Evolutionary conservation across 352 stramenopile species (phyloP).

Genomic region (Phytophthora capsici): DNA sequence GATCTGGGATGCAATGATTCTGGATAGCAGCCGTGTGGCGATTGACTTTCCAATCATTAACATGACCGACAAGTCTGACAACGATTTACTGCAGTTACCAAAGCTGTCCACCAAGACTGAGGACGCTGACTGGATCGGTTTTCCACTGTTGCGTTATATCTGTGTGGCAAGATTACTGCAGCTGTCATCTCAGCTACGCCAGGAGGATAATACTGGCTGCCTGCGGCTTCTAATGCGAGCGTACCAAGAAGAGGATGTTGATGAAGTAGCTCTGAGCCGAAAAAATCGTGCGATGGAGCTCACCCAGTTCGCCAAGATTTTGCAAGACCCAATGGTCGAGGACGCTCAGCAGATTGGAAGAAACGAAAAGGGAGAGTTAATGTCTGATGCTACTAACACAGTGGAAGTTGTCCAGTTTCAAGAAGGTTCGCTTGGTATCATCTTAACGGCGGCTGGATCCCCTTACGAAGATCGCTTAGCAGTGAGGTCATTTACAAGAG

Average conservation of each 20-base stretch:
- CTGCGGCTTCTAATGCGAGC: constrained; percentile 80
- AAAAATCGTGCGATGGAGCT: constrained; percentile 36
- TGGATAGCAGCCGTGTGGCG: constrained; percentile 33
- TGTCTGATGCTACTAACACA: constrained; percentile 14
- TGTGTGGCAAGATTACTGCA: constrained; percentile 70
- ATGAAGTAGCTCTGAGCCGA: neutral
- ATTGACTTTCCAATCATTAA: constrained; percentile 53
- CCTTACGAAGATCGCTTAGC: constrained; percentile 64
- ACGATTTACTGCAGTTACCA: constrained; percentile 48
- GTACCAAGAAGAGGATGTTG: constrained; percentile 35
- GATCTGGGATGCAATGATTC: constrained; percentile 79
- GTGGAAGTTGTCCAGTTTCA: constrained; percentile 74
- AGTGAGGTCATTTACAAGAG: constrained; percentile 76
- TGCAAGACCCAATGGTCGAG: constrained; percentile 67
- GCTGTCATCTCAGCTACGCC: constrained; percentile 60
- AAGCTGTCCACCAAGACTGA: constrained; percentile 23
- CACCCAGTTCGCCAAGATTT: constrained; percentile 56
- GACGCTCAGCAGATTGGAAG: constrained; percentile 17
- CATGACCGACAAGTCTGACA: constrained; percentile 38
- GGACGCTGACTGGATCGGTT: constrained; percentile 53
- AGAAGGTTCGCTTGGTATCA: constrained; percentile 67
- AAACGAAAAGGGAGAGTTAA: neutral
- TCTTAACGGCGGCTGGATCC: constrained; percentile 57
- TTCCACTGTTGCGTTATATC: constrained; percentile 74
- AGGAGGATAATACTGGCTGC: constrained; percentile 71